Evolutionary conservation across 768 basidiomycete genomes (phyloP).

Genomic region (Lactarius psammicola): DNA sequence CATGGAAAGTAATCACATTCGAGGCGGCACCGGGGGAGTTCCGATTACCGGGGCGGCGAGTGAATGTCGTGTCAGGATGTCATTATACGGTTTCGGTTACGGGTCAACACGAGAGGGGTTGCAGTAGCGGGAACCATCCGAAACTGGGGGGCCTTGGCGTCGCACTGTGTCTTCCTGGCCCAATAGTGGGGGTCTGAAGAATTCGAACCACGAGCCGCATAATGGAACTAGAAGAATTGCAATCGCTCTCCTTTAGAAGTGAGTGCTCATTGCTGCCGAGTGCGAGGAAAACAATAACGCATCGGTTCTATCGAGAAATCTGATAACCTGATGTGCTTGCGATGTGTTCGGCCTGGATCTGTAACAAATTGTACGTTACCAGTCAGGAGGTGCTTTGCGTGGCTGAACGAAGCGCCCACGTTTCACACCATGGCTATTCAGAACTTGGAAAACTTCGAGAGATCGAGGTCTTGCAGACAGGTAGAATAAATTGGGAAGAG

Average conservation of each 20-base stretch:
- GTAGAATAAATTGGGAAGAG: not conserved
- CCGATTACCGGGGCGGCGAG: not conserved
- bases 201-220: not conserved
- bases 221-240: not conserved
- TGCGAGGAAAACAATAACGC: not conserved
- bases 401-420: not conserved
- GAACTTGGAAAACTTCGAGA: not conserved
- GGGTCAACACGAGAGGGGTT: not conserved
- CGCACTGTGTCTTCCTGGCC: not conserved
- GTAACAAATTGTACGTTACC: not conserved
- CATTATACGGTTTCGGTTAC: constrained; percentile 7
- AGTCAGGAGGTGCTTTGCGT: not conserved
- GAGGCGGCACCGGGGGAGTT: not conserved
- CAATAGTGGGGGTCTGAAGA: not conserved
- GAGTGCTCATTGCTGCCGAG: not conserved
- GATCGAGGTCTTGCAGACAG: not conserved
- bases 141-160: not conserved
- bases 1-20: constrained; percentile 10
- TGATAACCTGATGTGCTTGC: not conserved
- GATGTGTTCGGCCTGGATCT: not conserved
- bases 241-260: not conserved
- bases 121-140: not conserved
- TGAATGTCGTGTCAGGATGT: constrained; percentile 11
- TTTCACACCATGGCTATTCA: not conserved
- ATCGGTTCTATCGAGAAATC: not conserved